Conservation (phyloP, 192 early-diverging fungal species). For the Coemansia umbellata region DNA sequence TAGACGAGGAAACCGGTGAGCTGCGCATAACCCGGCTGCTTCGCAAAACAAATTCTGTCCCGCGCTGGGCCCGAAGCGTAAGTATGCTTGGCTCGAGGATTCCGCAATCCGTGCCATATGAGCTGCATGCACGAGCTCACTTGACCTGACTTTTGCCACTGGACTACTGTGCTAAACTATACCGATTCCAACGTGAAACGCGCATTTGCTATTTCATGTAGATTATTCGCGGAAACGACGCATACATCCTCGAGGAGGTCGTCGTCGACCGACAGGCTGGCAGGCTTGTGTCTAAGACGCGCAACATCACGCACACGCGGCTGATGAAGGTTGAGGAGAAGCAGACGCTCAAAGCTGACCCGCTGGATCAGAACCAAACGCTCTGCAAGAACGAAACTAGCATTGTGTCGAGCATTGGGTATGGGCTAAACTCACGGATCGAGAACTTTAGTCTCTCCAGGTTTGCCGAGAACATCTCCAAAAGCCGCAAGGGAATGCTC, state of each 20-base stretch:
- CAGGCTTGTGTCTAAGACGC: constrained; percentile 77
- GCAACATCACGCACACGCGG: constrained; percentile 91
- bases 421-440: constrained; percentile 75
- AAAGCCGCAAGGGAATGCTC: constrained; percentile 52
- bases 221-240: constrained; percentile 78
- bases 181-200: too few species aligned
- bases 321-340: constrained; percentile 91
- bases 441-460: constrained; percentile 85
- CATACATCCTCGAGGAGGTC: constrained; percentile 89
- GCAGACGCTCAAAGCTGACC: constrained; percentile 66
- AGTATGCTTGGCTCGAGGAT: background rate
- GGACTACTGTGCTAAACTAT: too few species aligned
- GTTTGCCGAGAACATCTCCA: constrained; percentile 68
- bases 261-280: constrained; percentile 71
- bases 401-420: constrained; percentile 85
- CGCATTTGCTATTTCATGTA: constrained; percentile 18
- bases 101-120: background rate
- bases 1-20: constrained; percentile 74
- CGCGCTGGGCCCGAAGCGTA: constrained; percentile 76
- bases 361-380: constrained; percentile 57
- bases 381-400: constrained; percentile 75
- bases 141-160: background rate
- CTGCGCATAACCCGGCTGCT: constrained; percentile 86
- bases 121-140: background rate
- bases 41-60: constrained; percentile 81